Evolutionary conservation across 2,329 filamentous ascomycete genomes (phyloP).

Genomic region (Ciborinia camelliae): DNA sequence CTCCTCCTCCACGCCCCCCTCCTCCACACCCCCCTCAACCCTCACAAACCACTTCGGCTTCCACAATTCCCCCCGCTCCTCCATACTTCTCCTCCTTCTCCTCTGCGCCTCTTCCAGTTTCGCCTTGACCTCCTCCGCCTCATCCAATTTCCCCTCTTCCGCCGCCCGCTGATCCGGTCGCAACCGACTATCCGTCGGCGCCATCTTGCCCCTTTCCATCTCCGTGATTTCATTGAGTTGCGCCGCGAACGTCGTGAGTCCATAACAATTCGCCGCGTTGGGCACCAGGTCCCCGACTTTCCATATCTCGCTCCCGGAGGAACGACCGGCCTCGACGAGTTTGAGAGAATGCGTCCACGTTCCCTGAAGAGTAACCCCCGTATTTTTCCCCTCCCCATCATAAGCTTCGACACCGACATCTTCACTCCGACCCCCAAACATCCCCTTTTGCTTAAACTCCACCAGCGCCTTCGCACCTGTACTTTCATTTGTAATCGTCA

Average conservation of each 20-base stretch:
- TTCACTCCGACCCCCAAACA: slow-evolving; percentile 94
- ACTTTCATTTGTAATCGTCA: slow-evolving; percentile 81
- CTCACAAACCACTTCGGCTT: slow-evolving; percentile 81
- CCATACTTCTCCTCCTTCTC: slow-evolving; percentile 67
- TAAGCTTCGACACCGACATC: slow-evolving; percentile 78
- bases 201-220: slow-evolving; percentile 70
- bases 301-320: slow-evolving; percentile 71
- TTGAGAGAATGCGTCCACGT: slow-evolving; percentile 80
- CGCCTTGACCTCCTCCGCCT: slow-evolving; percentile 79
- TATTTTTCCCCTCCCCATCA: slow-evolving; percentile 60
- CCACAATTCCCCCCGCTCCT: slow-evolving; percentile 69
- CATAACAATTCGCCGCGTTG: slow-evolving; percentile 76
- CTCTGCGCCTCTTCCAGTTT: slow-evolving; percentile 84
- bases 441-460: slow-evolving; percentile 90
- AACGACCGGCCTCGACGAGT: slow-evolving; percentile 60
- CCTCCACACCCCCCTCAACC: slow-evolving; percentile 55
- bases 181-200: slow-evolving; percentile 78
- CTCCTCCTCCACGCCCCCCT: slow-evolving; percentile 54
- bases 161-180: slow-evolving; percentile 84
- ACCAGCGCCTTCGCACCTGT: slow-evolving; percentile 79
- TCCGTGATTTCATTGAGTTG: slow-evolving; percentile 81
- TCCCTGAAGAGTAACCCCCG: slow-evolving; percentile 67
- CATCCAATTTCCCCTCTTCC: slow-evolving; percentile 77
- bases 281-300: slow-evolving; percentile 72
- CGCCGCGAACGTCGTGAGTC: slow-evolving; percentile 83